A percentile compares a stretch with the other conserved stretches of the same genome.
phyloP scores from a whole-genome alignment of 169 alveolate genomes.

The Eimeria sp. region DNA sequence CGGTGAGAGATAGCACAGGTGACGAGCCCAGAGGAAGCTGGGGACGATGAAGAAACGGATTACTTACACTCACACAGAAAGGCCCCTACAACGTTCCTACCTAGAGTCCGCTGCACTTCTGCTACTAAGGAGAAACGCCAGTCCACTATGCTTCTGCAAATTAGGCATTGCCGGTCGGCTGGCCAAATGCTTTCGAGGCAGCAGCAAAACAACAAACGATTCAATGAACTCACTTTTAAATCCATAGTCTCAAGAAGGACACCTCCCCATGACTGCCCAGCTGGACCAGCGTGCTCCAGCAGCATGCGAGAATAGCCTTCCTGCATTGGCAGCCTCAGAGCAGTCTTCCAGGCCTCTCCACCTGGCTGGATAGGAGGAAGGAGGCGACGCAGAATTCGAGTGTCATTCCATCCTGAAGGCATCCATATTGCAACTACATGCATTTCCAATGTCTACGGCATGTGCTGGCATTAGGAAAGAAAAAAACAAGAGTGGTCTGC shows the following conservation, averaged over 20 bases:
- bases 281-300: not conserved
- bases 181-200: not conserved
- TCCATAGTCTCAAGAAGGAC: not conserved
- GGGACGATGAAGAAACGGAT: not conserved
- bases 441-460: not conserved
- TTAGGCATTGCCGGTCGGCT: not conserved
- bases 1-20: not conserved
- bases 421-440: not conserved
- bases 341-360: constrained; percentile 5
- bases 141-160: not conserved
- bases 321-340: constrained; percentile 37
- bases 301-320: constrained; percentile 36
- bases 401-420: constrained; percentile 53
- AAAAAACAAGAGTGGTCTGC: not conserved
- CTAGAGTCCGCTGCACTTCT: not conserved
- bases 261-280: constrained; percentile 45
- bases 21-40: not conserved
- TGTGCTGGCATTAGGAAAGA: not conserved
- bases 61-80: not conserved
- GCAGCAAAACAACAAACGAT: not conserved
- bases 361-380: constrained; percentile 34
- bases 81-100: not conserved
- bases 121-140: not conserved
- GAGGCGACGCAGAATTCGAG: constrained; percentile 49
- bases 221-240: constrained; percentile 10